These are phyloP conservation scores for Terana coerulea DNA, from an alignment of 768 basidiomycete genomes.

Conservation along the genomic window DNA sequence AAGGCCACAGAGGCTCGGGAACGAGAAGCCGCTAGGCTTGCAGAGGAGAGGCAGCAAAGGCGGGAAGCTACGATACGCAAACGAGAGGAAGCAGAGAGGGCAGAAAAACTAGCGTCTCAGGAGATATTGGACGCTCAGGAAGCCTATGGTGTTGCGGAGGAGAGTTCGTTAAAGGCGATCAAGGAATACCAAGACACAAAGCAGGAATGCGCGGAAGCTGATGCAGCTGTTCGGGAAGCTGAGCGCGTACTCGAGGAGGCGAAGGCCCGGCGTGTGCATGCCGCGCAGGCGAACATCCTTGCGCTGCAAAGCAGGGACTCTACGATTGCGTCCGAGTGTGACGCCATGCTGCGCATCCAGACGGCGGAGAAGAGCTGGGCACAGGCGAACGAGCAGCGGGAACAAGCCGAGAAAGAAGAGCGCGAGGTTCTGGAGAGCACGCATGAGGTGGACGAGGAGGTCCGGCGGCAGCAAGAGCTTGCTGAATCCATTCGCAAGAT, in stretches of 20 bases:
- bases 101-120: neutral
- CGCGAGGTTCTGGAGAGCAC: neutral
- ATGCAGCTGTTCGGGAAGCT: neutral
- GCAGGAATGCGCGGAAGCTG: neutral
- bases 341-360: neutral
- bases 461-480: neutral
- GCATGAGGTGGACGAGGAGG: neutral
- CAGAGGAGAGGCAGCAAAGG: neutral
- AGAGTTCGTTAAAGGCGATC: neutral
- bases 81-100: neutral
- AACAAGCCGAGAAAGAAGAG: neutral
- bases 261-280: neutral
- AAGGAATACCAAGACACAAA: neutral
- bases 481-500: constrained; percentile 3
- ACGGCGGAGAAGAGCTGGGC: neutral
- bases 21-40: neutral
- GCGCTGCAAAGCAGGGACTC: neutral
- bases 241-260: neutral
- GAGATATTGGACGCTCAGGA: neutral
- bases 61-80: neutral
- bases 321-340: neutral
- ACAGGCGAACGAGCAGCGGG: neutral
- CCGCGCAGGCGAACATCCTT: neutral
- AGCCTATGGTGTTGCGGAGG: neutral
- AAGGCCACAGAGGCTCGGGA: neutral